Evolutionary conservation across 1,284 basidiomycete genomes (phyloP), one percentile per base, ranked within the genome.

Genomic region (Apiotrichum siamense): DNA sequence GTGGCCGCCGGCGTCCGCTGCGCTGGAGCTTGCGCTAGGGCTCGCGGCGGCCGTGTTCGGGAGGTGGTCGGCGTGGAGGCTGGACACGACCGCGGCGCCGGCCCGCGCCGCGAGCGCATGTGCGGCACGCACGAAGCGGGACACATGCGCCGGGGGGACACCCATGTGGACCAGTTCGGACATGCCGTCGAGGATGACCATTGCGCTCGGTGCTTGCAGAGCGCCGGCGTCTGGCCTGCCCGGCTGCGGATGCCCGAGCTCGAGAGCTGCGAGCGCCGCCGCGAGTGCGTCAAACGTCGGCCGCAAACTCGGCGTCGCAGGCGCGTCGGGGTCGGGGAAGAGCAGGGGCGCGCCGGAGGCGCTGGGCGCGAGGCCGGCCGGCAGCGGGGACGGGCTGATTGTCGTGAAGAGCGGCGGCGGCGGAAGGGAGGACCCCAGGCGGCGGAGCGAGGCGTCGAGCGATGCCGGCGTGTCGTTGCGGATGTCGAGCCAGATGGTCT

Each of bases 121-220:
- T n/a, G n/a, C n/a, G 0, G 69, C 66, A 24, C 72, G 59, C 36
- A 69, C 62, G 47, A 74, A 64, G n/a, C 61, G 57, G 5, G 32
- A n/a, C 7, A 74, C 49, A 0, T 60, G 54, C 3, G 29, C 40
- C 6, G 58, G n/a, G 0, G 50, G 25, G 41, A 70, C 58, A 1
- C 70, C 73, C 33, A 64, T 62, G 40, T 50, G 59, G 5, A 52
- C n/a, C 15, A 73, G 51, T 25, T 68, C 63, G 24, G 54, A 57
- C 17, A 73, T 52, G 15, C 70, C 71, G 49, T 73, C 71, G 6
- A 74, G 58, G 15, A 74, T 50, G 11, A 74, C 45, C 44, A 74
- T n/a, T n/a, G n/a, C n/a, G n/a, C n/a, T n/a, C n/a, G n/a, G n/a
- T n/a, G n/a, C n/a, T n/a, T n/a, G n/a, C n/a, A n/a, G n/a, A n/a